phyloP scores from a whole-genome alignment of 495 filamentous ascomycete genomes.

The Thozetella sp. region DNA sequence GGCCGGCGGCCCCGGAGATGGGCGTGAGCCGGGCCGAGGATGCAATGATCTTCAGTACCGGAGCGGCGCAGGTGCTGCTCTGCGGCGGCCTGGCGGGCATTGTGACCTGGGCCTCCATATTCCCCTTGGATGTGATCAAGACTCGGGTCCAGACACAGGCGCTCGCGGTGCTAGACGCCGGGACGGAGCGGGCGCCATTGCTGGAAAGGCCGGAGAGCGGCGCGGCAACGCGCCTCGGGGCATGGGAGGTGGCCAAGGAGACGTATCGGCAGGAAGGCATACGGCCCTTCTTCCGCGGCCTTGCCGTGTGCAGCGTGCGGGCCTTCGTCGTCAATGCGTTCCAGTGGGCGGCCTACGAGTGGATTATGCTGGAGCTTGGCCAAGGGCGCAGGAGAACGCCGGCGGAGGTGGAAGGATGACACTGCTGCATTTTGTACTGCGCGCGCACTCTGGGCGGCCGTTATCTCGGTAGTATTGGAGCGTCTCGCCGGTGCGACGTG shows the following conservation, averaged over 20 bases:
- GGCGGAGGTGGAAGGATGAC: neutral
- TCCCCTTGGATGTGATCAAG: slow-evolving; percentile 88
- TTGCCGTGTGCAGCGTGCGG: slow-evolving; percentile 75
- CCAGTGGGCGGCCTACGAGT: slow-evolving; percentile 88
- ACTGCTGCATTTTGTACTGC: neutral
- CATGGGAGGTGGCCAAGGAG: slow-evolving; percentile 62
- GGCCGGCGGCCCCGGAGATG: neutral
- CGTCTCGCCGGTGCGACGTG: too few relatives aligned
- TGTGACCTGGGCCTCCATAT: slow-evolving; percentile 83
- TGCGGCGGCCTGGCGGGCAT: slow-evolving; percentile 86
- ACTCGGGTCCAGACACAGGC: slow-evolving; percentile 77
- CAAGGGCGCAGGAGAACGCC: slow-evolving; percentile 16
- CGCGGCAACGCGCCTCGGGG: slow-evolving; percentile 40
- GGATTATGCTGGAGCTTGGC: slow-evolving; percentile 65
- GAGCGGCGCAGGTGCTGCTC: slow-evolving; percentile 67
- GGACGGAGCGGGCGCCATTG: slow-evolving; percentile 30
- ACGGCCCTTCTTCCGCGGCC: slow-evolving; percentile 73
- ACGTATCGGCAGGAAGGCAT: slow-evolving; percentile 67
- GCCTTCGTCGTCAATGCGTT: slow-evolving; percentile 85
- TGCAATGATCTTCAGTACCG: slow-evolving; percentile 34
- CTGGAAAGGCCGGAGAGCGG: slow-evolving; percentile 11
- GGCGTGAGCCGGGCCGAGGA: slow-evolving; percentile 14
- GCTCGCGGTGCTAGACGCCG: slow-evolving; percentile 7
- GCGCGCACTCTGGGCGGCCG: too few relatives aligned
- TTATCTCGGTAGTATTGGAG: too few relatives aligned